Evolutionary conservation across 2,329 filamentous ascomycete species (phyloP).

Genomic region (Trichoderma atrobrunneum): DNA sequence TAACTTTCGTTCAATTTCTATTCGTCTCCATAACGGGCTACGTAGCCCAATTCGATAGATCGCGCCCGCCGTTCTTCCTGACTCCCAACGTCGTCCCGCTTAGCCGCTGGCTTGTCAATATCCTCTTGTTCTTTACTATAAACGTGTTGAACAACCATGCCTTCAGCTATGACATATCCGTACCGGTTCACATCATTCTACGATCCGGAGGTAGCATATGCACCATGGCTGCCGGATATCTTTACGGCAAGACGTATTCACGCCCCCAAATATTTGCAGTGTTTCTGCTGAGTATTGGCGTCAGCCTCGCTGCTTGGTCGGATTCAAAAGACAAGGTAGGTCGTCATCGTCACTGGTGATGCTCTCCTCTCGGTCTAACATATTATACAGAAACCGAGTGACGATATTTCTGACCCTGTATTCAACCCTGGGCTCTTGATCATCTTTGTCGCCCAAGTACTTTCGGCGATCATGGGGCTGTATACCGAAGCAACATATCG

Average conservation of each 20-base stretch:
- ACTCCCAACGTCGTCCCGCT: constrained; percentile 77
- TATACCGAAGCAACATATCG: constrained; percentile 91
- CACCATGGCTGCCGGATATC: constrained; percentile 84
- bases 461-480: constrained; percentile 91
- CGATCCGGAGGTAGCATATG: constrained; percentile 94
- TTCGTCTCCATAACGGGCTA: constrained; percentile 79
- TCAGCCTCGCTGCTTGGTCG: constrained; percentile 84
- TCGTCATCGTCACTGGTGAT: not conserved
- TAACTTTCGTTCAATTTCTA: constrained; percentile 86
- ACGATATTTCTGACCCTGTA: constrained; percentile 26
- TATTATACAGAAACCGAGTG: not conserved
- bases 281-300: constrained; percentile 76
- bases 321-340: constrained; percentile 78
- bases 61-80: constrained; percentile 68
- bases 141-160: constrained; percentile 97
- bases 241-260: constrained; percentile 84
- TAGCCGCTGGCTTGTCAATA: constrained; percentile 82
- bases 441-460: constrained; percentile 80
- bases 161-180: constrained; percentile 94
- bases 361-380: not conserved
- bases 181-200: constrained; percentile 94
- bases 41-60: constrained; percentile 68
- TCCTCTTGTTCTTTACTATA: constrained; percentile 85
- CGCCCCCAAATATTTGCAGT: constrained; percentile 78
- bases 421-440: constrained; percentile 69